Conservation (phyloP, 768 basidiomycete genomes). For the Leccinum longicurvipes region DNA sequence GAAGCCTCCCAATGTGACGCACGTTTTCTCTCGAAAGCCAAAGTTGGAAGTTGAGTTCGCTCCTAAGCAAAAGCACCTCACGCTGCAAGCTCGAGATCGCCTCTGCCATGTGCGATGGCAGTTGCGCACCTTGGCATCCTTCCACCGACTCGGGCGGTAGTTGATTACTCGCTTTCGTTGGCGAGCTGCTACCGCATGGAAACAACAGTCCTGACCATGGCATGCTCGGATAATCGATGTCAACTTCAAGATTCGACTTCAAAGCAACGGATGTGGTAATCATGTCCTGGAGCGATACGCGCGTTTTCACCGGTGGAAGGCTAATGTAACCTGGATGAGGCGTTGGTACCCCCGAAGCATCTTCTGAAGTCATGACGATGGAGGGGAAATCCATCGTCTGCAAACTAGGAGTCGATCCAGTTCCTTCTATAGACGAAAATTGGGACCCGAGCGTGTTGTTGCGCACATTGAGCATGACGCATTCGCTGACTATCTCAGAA, state of each 20-base stretch:
- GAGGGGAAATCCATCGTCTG: constrained; percentile 3
- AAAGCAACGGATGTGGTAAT: constrained; percentile 67
- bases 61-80: constrained; percentile 69
- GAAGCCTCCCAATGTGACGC: constrained; percentile 77
- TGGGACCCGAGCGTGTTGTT: constrained; percentile 52
- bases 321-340: constrained; percentile 36
- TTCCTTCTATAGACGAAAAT: neutral
- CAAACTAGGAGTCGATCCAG: constrained; percentile 1
- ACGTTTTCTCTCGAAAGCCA: constrained; percentile 82
- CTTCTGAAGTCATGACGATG: constrained; percentile 17
- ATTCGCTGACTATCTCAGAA: constrained; percentile 62
- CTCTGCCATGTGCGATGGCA: constrained; percentile 53
- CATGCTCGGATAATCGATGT: constrained; percentile 49
- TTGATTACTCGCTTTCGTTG: constrained; percentile 16
- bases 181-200: constrained; percentile 30
- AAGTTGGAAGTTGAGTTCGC: constrained; percentile 81
- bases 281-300: constrained; percentile 74
- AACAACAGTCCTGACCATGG: constrained; percentile 52
- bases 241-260: constrained; percentile 65
- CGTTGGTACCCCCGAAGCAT: constrained; percentile 23
- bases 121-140: constrained; percentile 13
- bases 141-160: constrained; percentile 18
- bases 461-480: constrained; percentile 62
- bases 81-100: constrained; percentile 71
- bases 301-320: constrained; percentile 29